Evolutionary conservation across 805 yeast species (phyloP), one percentile per base, ranked within the genome.

Genomic region (Zygotorulaspora sp.): DNA sequence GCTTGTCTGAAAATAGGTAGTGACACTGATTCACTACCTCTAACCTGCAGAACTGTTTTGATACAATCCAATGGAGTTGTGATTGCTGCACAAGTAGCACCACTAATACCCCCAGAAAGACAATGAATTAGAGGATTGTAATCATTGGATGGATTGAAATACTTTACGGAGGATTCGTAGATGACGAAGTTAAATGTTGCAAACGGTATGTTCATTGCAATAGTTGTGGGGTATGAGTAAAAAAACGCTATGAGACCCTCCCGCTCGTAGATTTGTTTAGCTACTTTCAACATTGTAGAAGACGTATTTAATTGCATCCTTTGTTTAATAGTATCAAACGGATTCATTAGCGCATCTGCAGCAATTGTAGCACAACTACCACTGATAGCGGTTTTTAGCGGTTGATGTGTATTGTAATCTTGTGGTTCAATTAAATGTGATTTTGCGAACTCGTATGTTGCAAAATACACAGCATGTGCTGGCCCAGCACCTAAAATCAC

Each of bases 401-500:
- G 92, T 55, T 85, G 90, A 55, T 78, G 64, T 7, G 66, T 59
- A 19, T 57, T 53, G 17, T 45, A 45, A 29, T 63, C 62, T 17
- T 60, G 53, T 12, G 62, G 61, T 27, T 55, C 52, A 30, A 67
- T 65, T 17, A 68, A 39, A 5, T 51, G 47, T 32, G 62, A 53
- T 46, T 67, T 74, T 24, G 88, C 72, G 35, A 78, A 72, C 63
- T 90, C 98, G 62, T 88, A 92, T 3, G 92, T 94, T n/a, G 89
- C 80, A 60, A 88, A 90, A 64, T 92, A 90, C 5, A 92, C 83
- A 3, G 97, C 97, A 66, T 90, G 98, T 3, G 97, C 97, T 2
- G 98, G 98, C 5, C 98, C 98, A n/a, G 98, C 97, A 25, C 98
- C 98, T 44, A 90, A 58, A 2, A 88, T 80, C 43, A 92, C 95